phyloP scores from a whole-genome alignment of 305 asterid species.

The Solanum hybrid region DNA sequence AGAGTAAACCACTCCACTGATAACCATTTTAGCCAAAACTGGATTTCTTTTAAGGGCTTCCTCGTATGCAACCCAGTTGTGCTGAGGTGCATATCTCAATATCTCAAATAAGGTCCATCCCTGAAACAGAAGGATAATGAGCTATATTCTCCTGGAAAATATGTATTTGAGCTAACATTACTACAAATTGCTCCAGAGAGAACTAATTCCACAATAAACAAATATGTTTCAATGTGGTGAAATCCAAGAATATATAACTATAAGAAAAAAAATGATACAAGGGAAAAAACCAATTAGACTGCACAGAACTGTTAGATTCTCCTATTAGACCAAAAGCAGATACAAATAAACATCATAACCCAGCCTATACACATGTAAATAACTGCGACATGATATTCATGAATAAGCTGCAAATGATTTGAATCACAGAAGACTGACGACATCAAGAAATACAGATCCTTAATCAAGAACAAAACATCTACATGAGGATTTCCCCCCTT shows the following conservation, averaged over 20 bases:
- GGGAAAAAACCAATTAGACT: neutral
- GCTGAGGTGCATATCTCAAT: slow-evolving; percentile 90
- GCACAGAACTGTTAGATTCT: neutral
- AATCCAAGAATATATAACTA: neutral
- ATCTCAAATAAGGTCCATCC: slow-evolving; percentile 88
- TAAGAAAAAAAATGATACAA: neutral
- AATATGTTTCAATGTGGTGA: neutral
- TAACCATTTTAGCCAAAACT: slow-evolving; percentile 81
- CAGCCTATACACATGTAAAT: neutral
- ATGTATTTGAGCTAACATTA: neutral
- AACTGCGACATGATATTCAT: neutral
- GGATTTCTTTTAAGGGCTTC: slow-evolving; percentile 85
- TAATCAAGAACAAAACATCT: neutral
- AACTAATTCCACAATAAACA: neutral
- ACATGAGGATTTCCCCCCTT: neutral
- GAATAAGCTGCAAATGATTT: neutral
- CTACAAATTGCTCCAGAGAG: neutral
- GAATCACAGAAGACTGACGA: neutral
- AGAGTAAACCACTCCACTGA: slow-evolving; percentile 88
- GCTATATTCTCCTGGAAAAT: neutral
- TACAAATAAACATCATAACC: neutral
- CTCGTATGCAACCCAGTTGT: slow-evolving; percentile 92
- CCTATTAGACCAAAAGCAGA: neutral
- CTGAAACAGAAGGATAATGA: slow-evolving; percentile 17
- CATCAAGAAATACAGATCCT: neutral